Percentiles rank a stretch among this genome's conserved stretches.
Conservation (phyloP, 768 basidiomycete genomes). For the Tylopilus intermedius region DNA sequence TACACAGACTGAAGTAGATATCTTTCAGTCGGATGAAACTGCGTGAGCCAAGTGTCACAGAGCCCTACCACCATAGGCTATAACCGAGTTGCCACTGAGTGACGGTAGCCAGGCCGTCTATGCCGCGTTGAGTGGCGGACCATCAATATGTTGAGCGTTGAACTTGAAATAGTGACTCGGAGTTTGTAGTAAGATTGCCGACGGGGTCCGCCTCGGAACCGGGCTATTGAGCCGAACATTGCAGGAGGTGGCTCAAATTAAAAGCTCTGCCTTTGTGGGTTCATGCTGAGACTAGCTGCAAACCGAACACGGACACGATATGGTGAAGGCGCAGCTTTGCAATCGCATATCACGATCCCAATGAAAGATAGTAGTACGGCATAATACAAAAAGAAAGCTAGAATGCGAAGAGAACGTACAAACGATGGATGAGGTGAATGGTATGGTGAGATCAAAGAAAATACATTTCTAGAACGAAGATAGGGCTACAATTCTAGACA, state of each 20-base stretch:
- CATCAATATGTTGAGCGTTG: too few relatives aligned
- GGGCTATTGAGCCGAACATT: neutral
- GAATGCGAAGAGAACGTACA: constrained; percentile 3
- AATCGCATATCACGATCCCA: neutral
- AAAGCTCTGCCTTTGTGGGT: neutral
- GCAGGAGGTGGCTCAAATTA: neutral
- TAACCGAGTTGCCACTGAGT: too few relatives aligned
- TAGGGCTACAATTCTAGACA: neutral
- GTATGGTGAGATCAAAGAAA: neutral
- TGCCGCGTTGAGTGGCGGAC: too few relatives aligned
- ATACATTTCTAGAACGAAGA: constrained; percentile 11
- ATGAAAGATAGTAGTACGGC: neutral
- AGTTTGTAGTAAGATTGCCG: too few relatives aligned
- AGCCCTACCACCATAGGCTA: too few relatives aligned
- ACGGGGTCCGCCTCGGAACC: too few relatives aligned
- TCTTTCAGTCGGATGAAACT: too few relatives aligned
- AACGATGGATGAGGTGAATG: neutral
- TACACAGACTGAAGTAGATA: too few relatives aligned
- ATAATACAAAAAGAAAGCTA: constrained; percentile 6
- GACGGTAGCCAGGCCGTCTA: too few relatives aligned
- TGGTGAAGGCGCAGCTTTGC: neutral
- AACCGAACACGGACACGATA: neutral
- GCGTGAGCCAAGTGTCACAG: too few relatives aligned
- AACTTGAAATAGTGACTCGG: too few relatives aligned
- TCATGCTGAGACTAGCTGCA: neutral